Conservation (phyloP, 805 yeast species). For the Torulaspora delbrueckii region DNA sequence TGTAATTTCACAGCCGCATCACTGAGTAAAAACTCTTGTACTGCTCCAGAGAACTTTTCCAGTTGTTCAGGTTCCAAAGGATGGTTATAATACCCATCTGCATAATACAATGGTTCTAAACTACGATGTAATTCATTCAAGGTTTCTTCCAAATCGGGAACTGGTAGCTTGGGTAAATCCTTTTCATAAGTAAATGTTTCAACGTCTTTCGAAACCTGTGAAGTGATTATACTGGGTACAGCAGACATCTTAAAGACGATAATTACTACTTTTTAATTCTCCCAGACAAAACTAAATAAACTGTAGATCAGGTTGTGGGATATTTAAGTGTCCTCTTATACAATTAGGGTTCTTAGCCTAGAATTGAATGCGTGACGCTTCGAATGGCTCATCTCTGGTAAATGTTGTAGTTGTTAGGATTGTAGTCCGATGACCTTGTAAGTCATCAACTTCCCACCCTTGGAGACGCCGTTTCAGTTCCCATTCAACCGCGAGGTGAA, state of each 20-base stretch:
- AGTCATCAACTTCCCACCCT: neutral
- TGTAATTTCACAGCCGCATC: constrained; percentile 46
- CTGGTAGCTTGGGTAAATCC: constrained; percentile 52
- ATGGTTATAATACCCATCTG: constrained; percentile 44
- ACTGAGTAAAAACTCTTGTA: constrained; percentile 44
- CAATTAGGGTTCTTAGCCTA: too few relatives aligned
- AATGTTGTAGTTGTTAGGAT: neutral
- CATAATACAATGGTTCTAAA: constrained; percentile 53
- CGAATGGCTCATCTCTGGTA: neutral
- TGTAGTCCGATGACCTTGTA: neutral
- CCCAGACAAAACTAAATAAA: too few relatives aligned
- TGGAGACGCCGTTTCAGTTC: neutral
- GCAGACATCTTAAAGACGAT: neutral
- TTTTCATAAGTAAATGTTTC: constrained; percentile 19
- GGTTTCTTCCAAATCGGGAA: constrained; percentile 52
- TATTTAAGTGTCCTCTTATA: neutral
- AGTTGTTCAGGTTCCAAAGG: constrained; percentile 26
- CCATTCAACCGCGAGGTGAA: neutral
- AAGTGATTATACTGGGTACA: constrained; percentile 1
- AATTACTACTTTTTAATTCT: too few relatives aligned
- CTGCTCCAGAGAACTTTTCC: constrained; percentile 39
- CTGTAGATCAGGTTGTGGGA: too few relatives aligned
- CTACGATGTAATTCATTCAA: constrained; percentile 50
- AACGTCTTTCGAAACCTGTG: neutral
- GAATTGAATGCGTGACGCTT: neutral